Evolutionary conservation across 352 stramenopile genomes (phyloP), one percentile per base, ranked within the genome.

Genomic region (Globisporangium orthogonon): DNA sequence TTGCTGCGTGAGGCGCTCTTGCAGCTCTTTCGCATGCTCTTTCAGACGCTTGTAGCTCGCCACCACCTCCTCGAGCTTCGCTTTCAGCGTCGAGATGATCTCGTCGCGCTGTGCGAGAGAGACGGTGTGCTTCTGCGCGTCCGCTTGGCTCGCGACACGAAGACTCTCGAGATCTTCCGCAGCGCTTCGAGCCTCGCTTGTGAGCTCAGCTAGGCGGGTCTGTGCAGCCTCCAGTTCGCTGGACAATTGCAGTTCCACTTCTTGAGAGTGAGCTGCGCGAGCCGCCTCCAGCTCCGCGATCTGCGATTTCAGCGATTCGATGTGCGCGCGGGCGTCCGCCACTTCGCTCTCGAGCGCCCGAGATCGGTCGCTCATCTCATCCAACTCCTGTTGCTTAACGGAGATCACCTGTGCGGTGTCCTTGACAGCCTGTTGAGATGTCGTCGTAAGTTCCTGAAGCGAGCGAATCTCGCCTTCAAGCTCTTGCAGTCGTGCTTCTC

Each of bases 31-130:
- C 6, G 73, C 55, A 45, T 73, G 65, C 10, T 70, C 63, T 50
- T 86, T 86, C 13, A 86, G 46, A 0, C 74, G 73, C 50, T 87
- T 86, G 53, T 86, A 87, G 52, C 71, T 72, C n/a, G 23, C 49
- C 46, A 87, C 70, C 13, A 91, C 61, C n/a, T 86, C 77, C 60
- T 83, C 76, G 11, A 83, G 60, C 62, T 85, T 85, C 1, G 70
- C 61, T 47, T 86, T 83, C 29, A 89, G 59, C 50, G 70, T 83
- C 3, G 47, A 47, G 30, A 87, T 74, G 44, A 83, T 61, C 7
- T 84, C 74, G 29, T 88, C 73, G 18, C 80, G 76, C 33, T 71
- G 48, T 0, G 48, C 29, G 1, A 76, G 39, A 1, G 47, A 11
- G 3, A 57, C 40, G 28, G 40, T 33, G 15, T 45, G 37, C 28